phyloP scores from a whole-genome alignment of 176 grass and related monocot genomes.

The Musa beccarii region DNA sequence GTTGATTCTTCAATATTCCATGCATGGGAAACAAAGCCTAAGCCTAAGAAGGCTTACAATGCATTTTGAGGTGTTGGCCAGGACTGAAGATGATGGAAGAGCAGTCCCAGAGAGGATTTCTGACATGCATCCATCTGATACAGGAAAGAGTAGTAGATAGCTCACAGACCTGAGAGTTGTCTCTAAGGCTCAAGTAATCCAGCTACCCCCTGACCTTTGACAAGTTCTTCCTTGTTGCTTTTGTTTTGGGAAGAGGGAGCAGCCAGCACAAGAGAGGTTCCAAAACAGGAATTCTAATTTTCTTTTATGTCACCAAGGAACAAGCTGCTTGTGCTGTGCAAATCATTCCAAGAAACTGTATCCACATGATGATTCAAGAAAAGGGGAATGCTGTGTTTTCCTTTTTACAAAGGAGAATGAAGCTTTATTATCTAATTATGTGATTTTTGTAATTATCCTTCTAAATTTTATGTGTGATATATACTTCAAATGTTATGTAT shows the following conservation, averaged over 20 bases:
- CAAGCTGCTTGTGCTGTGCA: not conserved
- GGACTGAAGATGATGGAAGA: slow-evolving; percentile 52
- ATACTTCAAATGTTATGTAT: too few relatives aligned
- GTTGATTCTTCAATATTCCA: slow-evolving; percentile 47
- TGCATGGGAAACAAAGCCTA: slow-evolving; percentile 60
- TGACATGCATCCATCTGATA: slow-evolving; percentile 41
- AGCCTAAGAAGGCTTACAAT: slow-evolving; percentile 44
- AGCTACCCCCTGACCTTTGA: slow-evolving; percentile 46
- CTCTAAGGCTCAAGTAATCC: slow-evolving; percentile 40
- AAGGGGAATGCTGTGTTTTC: not conserved
- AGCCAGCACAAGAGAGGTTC: not conserved
- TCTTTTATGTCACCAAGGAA: not conserved
- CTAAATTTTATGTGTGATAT: too few relatives aligned
- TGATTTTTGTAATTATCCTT: too few relatives aligned
- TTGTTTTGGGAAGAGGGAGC: not conserved
- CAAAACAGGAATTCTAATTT: not conserved
- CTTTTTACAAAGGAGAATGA: too few relatives aligned
- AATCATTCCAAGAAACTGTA: not conserved
- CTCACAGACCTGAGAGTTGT: slow-evolving; percentile 37
- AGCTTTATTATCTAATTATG: too few relatives aligned
- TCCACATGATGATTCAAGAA: not conserved
- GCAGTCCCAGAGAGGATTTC: slow-evolving; percentile 68
- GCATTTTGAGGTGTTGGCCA: slow-evolving; percentile 75
- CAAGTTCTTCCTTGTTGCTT: not conserved
- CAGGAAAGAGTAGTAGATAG: slow-evolving; percentile 32